phyloP scores from a whole-genome alignment of 345 rosid species.

The Kandelia obovata region DNA sequence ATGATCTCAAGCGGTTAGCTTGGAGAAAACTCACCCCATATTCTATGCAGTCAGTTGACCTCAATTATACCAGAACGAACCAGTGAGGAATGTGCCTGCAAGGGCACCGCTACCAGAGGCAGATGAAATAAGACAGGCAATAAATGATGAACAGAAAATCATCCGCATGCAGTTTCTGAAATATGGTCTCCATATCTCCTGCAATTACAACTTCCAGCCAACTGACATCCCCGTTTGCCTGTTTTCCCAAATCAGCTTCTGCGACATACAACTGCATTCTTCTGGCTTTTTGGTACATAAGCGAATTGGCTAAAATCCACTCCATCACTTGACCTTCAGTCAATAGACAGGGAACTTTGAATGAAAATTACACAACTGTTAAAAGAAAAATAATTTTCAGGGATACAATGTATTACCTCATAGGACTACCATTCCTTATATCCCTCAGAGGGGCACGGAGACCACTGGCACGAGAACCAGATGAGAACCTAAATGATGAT shows the following conservation, averaged over 20 bases:
- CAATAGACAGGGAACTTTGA: background rate
- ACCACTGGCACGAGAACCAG: constrained; percentile 93
- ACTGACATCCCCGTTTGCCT: constrained; percentile 12
- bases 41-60: background rate
- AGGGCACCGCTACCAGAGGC: background rate
- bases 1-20: too few relatives aligned
- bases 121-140: background rate
- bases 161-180: constrained; percentile 1
- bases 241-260: constrained; percentile 33
- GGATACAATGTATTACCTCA: constrained; percentile 38
- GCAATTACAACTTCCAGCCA: background rate
- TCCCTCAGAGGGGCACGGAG: constrained; percentile 86
- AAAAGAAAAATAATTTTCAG: background rate
- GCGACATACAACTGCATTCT: constrained; percentile 23
- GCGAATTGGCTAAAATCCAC: constrained; percentile 63
- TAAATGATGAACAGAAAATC: background rate
- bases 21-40: too few relatives aligned
- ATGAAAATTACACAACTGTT: background rate
- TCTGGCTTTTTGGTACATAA: constrained; percentile 38
- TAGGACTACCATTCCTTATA: constrained; percentile 40
- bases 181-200: constrained; percentile 2
- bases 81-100: background rate
- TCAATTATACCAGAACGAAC: background rate
- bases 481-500: constrained; percentile 55
- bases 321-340: constrained; percentile 42